Base-by-base conservation (phyloP, 2,329 filamentous ascomycete species). In the Colletotrichum plurivorum region DNA sequence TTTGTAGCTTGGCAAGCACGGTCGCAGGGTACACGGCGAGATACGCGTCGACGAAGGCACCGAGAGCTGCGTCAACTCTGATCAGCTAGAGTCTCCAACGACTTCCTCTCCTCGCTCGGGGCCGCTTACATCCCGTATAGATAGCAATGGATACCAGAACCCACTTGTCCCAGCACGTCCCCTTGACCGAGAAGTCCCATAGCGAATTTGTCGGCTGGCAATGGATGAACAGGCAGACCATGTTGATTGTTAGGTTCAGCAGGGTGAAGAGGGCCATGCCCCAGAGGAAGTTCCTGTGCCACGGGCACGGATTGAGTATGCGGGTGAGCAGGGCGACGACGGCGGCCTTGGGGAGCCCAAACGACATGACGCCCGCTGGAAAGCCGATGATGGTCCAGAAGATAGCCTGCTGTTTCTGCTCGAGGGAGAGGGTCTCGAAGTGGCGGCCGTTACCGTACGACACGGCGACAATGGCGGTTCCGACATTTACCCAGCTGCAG, bases 151-250 rank as follows among this genome's bases (percentile, higher is more conserved):
- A 70, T 20, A 85, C 78, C 3, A 84, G 72, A 49, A 81, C 76
- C 69, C 70, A 75, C 16, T 68, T 74, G 70, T 75, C 75, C 74
- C 77, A 79, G 72, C 79, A 85, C 6, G 48, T 77, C 4, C 78
- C 73, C 22, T 16, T 16, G 3, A 80, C 74, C 2, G 73, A 71
- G 18, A 77, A 75, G 56, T 80, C 73, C 84, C 84, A 86, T 22
- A 81, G 75, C 0, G 81, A 79, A 25, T 67, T 49, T 3, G 73
- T 66, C 0, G 84, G 84, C 2, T 73, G 74, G 73, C 84, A 86
- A 67, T 81, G 82, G 1, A 78, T 81, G 46, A 84, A 81, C 1
- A 84, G 71, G 6, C 84, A 76, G 16, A 83, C 69, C 18, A 84
- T 76, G 49, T 77, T 81, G 8, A 76, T 75, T 1, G 79, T 63